Conservation (phyloP, 73 alveolate genomes). For the Blepharisma japonicum region DNA sequence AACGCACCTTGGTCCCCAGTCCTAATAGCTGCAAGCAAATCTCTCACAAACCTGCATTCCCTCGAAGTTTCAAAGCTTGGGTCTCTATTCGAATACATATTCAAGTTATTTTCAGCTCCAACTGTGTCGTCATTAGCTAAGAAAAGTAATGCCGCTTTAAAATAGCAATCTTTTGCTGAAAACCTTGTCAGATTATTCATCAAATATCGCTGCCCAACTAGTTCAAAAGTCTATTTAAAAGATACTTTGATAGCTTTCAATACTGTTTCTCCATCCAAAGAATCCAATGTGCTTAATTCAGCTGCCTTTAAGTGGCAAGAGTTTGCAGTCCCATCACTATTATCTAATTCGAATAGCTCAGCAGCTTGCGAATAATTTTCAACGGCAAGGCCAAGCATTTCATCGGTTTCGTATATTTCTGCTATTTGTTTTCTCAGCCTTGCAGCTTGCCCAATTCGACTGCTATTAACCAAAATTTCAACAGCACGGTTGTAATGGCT, state of each 20-base stretch:
- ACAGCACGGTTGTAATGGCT: constrained; percentile 51
- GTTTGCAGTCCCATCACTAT: constrained; percentile 59
- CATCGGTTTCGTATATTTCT: constrained; percentile 59
- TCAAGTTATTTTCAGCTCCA: constrained; percentile 63
- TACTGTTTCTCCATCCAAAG: constrained; percentile 52
- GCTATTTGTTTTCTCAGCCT: constrained; percentile 67
- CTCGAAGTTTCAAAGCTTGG: constrained; percentile 79
- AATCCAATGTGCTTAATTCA: constrained; percentile 61
- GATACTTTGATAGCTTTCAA: constrained; percentile 51
- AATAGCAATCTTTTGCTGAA: constrained; percentile 71
- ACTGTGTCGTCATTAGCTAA: constrained; percentile 75
- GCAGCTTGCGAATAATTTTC: constrained; percentile 70
- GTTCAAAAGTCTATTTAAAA: constrained; percentile 45
- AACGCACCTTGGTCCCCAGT: constrained; percentile 39
- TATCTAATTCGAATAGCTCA: constrained; percentile 66
- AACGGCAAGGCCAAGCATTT: constrained; percentile 65
- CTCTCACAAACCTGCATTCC: constrained; percentile 56
- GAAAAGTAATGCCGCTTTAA: constrained; percentile 61
- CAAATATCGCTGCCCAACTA: constrained; percentile 66
- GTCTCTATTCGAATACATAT: constrained; percentile 60
- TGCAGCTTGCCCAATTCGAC: constrained; percentile 67
- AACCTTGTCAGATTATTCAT: constrained; percentile 61
- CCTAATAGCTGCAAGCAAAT: constrained; percentile 43
- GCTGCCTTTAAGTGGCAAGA: constrained; percentile 66
- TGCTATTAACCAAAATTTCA: constrained; percentile 46